Evolutionary conservation across 345 rosid species (phyloP), one percentile per base, ranked within the genome.

Genomic region (Ceriops decandra): DNA sequence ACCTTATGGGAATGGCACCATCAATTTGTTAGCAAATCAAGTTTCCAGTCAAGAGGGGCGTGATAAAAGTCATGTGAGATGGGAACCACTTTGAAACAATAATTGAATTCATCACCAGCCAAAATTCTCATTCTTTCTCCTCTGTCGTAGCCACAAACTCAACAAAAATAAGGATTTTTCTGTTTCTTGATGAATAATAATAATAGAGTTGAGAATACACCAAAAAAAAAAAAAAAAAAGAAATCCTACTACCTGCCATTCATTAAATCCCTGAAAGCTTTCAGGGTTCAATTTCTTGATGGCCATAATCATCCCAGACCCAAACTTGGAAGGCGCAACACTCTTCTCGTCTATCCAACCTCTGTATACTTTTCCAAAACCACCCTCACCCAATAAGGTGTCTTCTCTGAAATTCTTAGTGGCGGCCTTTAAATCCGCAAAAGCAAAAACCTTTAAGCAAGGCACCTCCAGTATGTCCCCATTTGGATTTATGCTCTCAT

Each of bases 341-440:
- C 85, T 85, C 78, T 66, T 86, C 31, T 75, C 87, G 69, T 93
- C 88, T 10, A 93, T 53, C 93, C 92, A 93, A 1, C 98, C 97
- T 82, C 83, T 89, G 77, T 73, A 93, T 57, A 93, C 98, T 63
- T 70, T 85, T 1, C 98, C 97, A 17, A 90, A 93, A 15, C 91
- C 92, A 32, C 97, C 98, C 74, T 89, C 85, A 2, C 96, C 97
- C 82, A 93, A 70, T 73, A 86, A 60, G 68, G 86, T 63, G 38
- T 93, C 93, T 53, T 86, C 15, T 64, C 66, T 83, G 71, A 93
- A 91, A 68, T 81, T 86, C 79, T 68, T 89, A 0, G 96, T 86
- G 1, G 96, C 90, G 1, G 64, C 67, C 73, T 71, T 87, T 74
- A 90, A 71, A 42, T 91, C 97, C 52, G 81, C 63, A 77, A 93